Conservation (phyloP, 441 rosid genomes). For the Syzygium malaccense region DNA sequence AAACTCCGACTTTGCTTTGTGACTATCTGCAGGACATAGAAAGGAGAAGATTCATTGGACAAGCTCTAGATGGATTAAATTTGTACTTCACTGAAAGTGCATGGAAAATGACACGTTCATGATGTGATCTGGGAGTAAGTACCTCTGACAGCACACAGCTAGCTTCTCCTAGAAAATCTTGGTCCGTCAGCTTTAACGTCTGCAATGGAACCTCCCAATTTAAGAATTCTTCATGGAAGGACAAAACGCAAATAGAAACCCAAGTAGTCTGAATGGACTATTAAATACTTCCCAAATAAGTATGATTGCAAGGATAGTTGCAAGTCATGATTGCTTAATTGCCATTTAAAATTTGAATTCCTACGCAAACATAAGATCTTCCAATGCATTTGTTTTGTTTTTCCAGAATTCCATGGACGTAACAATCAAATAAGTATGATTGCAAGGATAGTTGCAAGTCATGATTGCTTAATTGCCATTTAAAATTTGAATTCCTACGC, state of each 20-base stretch:
- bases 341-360: neutral
- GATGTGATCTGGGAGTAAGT: neutral
- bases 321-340: neutral
- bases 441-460: neutral
- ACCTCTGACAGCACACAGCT: conserved; percentile 73
- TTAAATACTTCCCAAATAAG: neutral
- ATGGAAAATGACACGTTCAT: neutral
- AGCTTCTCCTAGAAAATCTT: conserved; percentile 80
- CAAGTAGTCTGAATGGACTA: neutral
- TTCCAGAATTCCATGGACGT: neutral
- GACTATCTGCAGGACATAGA: conserved; percentile 35
- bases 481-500: neutral
- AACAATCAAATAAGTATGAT: neutral
- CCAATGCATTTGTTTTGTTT: neutral
- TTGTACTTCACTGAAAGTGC: neutral
- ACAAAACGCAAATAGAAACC: neutral
- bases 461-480: neutral
- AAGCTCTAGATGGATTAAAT: neutral
- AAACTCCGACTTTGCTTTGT: conserved; percentile 40
- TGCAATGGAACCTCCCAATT: conserved; percentile 16
- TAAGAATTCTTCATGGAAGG: neutral
- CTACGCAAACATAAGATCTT: neutral
- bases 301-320: neutral
- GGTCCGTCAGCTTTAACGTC: conserved; percentile 60
- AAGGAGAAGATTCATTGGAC: neutral